Percentiles rank a stretch among this genome's conserved stretches.
Conservation (phyloP, 2,329 filamentous ascomycete genomes). For the Microdochium nivale region DNA sequence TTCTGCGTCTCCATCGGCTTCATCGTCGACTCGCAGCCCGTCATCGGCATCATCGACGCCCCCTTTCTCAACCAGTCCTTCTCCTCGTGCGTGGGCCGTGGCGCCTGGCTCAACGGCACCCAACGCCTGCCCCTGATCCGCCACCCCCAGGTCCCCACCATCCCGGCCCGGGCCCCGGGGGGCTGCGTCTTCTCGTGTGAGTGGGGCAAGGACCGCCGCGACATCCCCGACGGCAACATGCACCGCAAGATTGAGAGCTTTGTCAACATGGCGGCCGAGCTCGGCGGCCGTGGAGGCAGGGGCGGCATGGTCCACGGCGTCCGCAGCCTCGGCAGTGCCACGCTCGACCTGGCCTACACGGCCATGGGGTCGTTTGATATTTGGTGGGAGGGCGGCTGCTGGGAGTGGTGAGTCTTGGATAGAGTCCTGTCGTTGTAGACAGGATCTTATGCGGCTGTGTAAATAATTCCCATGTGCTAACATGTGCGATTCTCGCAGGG, state of each 20-base stretch:
- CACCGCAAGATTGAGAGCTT: conserved; percentile 67
- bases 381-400: conserved; percentile 77
- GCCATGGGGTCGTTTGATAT: conserved; percentile 72
- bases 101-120: conserved; percentile 61
- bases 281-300: conserved; percentile 51
- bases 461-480: not conserved
- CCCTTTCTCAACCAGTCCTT: conserved; percentile 64
- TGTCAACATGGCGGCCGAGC: conserved; percentile 63
- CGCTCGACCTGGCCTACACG: conserved; percentile 65
- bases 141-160: conserved; percentile 46
- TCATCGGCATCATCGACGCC: conserved; percentile 65
- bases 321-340: conserved; percentile 63
- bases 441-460: too few species aligned
- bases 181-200: conserved; percentile 68
- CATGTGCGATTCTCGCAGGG: conserved; percentile 31
- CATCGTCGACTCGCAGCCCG: conserved; percentile 46
- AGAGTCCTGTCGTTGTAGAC: too few species aligned
- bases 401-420: conserved; percentile 55
- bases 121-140: conserved; percentile 54
- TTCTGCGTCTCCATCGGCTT: conserved; percentile 74
- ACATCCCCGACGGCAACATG: conserved; percentile 58
- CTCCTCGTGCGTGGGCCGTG: conserved; percentile 55
- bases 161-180: conserved; percentile 56
- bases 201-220: conserved; percentile 70
- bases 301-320: conserved; percentile 76